Base-by-base conservation (phyloP, 2,329 filamentous ascomycete species). In the Talaromyces piceae region DNA sequence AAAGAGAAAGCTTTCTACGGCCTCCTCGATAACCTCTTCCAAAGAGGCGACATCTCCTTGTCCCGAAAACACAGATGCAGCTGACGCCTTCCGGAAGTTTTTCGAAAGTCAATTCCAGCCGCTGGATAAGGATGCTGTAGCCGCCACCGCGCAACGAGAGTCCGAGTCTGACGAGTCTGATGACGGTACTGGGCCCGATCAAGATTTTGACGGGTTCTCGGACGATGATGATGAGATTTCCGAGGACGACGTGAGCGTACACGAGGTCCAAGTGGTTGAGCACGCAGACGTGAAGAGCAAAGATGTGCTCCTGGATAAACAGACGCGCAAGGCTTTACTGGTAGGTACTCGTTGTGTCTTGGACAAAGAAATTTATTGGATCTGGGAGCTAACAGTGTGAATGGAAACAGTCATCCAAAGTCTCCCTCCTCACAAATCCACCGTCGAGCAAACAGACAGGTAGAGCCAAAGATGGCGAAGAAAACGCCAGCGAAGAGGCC, bases 71-170 rank as follows among this genome's bases (percentile, higher is more conserved):
- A 73, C 80, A 57, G 78, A 83, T 53, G 77, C 86, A 11, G 82
- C 88, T 59, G 88, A 85, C 51, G 79, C 91, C 52, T 88, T 98
- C 62, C 83, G 84, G 52, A 82, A 81, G 59, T 86, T 91, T 65
- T 97, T 97, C 64, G 93, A 96, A 70, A 81, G 88, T 25, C 84
- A 87, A 64, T 97, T 96, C 73, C 81, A 83, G 64, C 89, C 91
- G 7, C 68, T 95, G 3, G 11, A 27, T 23, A 11, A 13, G 4
- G 30, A 30, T 18, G 12, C 8, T 22, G 30, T 33, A 13, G 45
- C 7, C 16, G 13, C 27, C 5, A 37, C 41, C 28, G 43, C 30
- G 22, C 25, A 47, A 37, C 16, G 18, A 27, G 25, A 26, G 16
- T 6, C 49, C 3, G 50, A 49, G 25, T 51, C 57, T 22, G 54